phyloP scores from a whole-genome alignment of 208 protist species.

The Leishmania tarentolae region DNA sequence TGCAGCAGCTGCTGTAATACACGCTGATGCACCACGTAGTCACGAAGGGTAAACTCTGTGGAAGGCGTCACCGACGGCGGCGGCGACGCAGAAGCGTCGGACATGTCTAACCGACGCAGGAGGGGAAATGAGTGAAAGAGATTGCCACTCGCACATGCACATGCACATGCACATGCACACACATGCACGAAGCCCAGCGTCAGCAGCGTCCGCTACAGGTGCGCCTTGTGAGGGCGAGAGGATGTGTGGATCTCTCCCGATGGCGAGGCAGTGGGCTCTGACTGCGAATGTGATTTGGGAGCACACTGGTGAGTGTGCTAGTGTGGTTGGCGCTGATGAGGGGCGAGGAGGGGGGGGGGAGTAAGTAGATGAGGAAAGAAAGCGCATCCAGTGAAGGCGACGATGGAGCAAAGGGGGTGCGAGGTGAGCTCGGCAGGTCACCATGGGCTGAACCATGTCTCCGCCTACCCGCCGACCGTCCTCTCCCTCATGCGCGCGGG shows the following conservation, averaged over 20 bases:
- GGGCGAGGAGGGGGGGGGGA: background rate
- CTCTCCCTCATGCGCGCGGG: too few relatives aligned
- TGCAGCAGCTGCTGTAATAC: conserved; percentile 16
- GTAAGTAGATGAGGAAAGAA: background rate
- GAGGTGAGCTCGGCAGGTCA: background rate
- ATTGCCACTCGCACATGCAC: background rate
- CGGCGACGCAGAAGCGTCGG: background rate
- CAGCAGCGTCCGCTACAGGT: background rate
- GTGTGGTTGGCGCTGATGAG: background rate
- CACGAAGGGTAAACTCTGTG: conserved; percentile 21
- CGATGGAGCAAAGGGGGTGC: background rate
- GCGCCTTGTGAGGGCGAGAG: background rate
- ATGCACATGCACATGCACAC: background rate
- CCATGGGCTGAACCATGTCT: background rate
- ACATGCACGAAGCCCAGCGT: background rate
- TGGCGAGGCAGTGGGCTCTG: background rate
- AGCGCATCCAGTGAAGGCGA: background rate
- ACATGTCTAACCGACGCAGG: conserved; percentile 6
- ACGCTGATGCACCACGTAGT: conserved; percentile 34
- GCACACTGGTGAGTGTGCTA: background rate
- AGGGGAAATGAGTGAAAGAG: background rate
- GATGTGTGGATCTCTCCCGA: too few relatives aligned
- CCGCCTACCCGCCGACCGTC: background rate
- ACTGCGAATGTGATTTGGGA: background rate
- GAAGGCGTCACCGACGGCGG: background rate